Evolutionary conservation across 352 stramenopile genomes (phyloP), one percentile per base, ranked within the genome.

Genomic region (Phytophthora hybrid): DNA sequence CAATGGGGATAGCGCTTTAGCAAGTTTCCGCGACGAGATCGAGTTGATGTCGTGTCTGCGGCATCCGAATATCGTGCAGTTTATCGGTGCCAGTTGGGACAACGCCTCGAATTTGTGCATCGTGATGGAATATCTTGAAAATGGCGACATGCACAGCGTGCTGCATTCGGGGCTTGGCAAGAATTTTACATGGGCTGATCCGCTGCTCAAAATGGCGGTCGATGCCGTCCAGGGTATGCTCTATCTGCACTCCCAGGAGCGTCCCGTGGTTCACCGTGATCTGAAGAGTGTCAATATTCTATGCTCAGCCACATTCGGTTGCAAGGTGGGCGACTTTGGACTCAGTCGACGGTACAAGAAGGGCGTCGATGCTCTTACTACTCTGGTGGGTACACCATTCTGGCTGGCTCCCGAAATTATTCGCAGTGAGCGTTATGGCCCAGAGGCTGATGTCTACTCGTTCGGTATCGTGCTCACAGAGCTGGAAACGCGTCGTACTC

Each of bases 101-200:
- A 96, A 96, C 63, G 90, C 84, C 31, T 94, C 89, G 3, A 97
- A 97, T 62, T 63, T 97, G 55, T 97, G 90, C 46, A 95, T 97
- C 59, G 85, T 97, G 29, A 95, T 97, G 88, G 90, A 97, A 58
- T 97, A 94, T 67, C 57, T 97, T n/a, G 90, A 97, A 66, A 95
- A 96, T 62, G 90, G 90, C 19, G 90, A 97, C 63, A 91, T 97
- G 85, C 90, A 97, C 72, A 87, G 81, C 58, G 89, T 96, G 26
- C 77, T 97, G 41, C 88, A 97, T 71, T 94, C 88, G 39, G 84
- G 75, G 14, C 78, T 95, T n/a, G 88, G 88, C 10, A 86, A 88
- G 34, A 88, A 85, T 62, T 96, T 97, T 51, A 91, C 87, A 37
- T 97, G 90, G 90, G 77, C 84, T 31, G 90, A 97, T 64, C 90